Conservation (phyloP, 441 rosid species). For the Hypseocharis bilobata region DNA sequence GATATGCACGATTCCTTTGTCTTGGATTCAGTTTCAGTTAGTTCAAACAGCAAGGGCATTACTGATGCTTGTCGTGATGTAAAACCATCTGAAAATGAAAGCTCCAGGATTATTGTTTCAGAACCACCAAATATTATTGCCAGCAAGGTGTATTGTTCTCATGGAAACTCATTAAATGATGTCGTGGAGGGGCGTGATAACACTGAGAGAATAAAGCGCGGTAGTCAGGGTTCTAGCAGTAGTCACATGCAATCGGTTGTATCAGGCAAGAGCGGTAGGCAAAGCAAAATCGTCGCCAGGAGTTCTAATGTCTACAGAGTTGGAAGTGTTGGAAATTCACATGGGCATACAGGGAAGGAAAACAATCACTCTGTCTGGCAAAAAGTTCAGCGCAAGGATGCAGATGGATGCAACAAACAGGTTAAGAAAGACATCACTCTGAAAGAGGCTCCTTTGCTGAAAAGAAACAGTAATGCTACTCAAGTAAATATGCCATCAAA, state of each 20-base stretch:
- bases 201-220: constrained; percentile 11
- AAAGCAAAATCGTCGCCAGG: constrained; percentile 24
- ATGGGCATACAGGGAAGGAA: constrained; percentile 27
- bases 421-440: constrained; percentile 19
- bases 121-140: constrained; percentile 15
- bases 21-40: constrained; percentile 25
- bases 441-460: constrained; percentile 19
- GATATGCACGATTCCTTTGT: constrained; percentile 18
- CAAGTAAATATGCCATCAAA: constrained; percentile 15
- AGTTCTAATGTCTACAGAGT: constrained; percentile 22
- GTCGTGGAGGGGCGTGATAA: constrained; percentile 14
- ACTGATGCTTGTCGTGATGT: constrained; percentile 16
- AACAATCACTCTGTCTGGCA: constrained; percentile 42
- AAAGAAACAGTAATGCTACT: constrained; percentile 24
- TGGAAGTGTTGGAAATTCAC: constrained; percentile 23
- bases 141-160: constrained; percentile 17
- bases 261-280: constrained; percentile 25
- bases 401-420: constrained; percentile 18
- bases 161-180: constrained; percentile 9
- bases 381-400: constrained; percentile 36
- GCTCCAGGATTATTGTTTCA: constrained; percentile 13
- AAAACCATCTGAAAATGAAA: constrained; percentile 15
- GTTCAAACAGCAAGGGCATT: constrained; percentile 25
- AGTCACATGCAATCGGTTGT: constrained; percentile 14
- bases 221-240: constrained; percentile 13